phyloP scores from a whole-genome alignment of 2,329 filamentous ascomycete species.

The Drechslera avenae region DNA sequence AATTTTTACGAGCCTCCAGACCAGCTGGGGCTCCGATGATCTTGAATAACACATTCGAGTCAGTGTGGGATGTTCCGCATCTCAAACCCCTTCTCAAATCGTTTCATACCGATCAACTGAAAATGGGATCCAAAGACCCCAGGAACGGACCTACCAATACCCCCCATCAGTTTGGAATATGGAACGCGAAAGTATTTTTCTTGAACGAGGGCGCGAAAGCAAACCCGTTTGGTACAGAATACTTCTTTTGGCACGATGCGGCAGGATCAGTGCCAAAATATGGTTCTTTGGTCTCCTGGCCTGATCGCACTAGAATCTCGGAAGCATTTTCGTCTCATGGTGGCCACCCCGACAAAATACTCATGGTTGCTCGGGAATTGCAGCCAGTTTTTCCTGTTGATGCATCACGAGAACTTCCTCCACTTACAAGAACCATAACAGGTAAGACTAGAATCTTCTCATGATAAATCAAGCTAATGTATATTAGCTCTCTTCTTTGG shows the following conservation, averaged over 20 bases:
- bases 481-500: too few relatives aligned
- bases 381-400: too few relatives aligned
- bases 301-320: too few relatives aligned
- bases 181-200: slow-evolving; percentile 1
- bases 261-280: not conserved
- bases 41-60: not conserved
- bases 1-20: not conserved
- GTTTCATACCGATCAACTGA: not conserved
- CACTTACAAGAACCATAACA: too few relatives aligned
- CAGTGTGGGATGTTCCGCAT: not conserved
- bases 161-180: not conserved
- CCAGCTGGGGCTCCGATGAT: not conserved
- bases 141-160: not conserved
- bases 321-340: too few relatives aligned
- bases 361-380: too few relatives aligned
- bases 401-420: too few relatives aligned
- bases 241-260: slow-evolving; percentile 2
- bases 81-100: not conserved
- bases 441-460: too few relatives aligned
- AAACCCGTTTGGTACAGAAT: not conserved
- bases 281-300: too few relatives aligned
- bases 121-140: too few relatives aligned
- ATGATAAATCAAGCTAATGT: too few relatives aligned
- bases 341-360: too few relatives aligned
- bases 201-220: not conserved